Evolutionary conservation across 345 rosid genomes (phyloP), one percentile per base, ranked within the genome.

Genomic region (Hibiscus syriacus): DNA sequence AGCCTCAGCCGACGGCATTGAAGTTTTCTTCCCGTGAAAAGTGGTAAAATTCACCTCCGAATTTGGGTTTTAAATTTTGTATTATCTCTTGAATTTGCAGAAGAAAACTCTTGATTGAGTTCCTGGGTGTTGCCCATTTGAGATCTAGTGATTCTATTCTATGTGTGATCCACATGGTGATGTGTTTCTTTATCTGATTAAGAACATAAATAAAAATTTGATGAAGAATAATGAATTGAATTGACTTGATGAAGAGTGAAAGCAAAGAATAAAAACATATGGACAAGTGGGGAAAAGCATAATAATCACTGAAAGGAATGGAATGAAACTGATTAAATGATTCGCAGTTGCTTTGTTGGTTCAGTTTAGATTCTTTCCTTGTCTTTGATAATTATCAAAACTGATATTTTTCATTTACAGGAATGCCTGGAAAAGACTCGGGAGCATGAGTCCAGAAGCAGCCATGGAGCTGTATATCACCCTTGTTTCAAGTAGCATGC

Each of bases 401-500:
- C 29, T 50, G 9, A 32, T 45, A 46, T 25, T 57, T 0, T 1
- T 38, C 69, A 9, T 68, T n/a, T 32, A 0, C 57, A 85, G 86
- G 89, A 77, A 79, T 70, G 81, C 85, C n/a, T 82, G 86, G 86
- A 78, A 63, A 60, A 66, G 66, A 60, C 80, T 79, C 12, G 86
- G 84, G 69, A 66, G 77, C 75, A 77, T 81, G 77, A 71, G 72
- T 41, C 84, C 73, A 10, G 85, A 85, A 57, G 74, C 32, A 11
- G 86, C 89, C 26, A 85, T 85, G 89, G 80, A 82, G 75, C 76
- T 68, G 64, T 85, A 85, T 61, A 72, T 82, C 26, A 50, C 48
- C 38, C 67, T 80, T 72, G 74, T 85, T 20, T 79, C 84, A 4
- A 61, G 49, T 41, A 80, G 49, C 68, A 49, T 76, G 57, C 83